Conservation (phyloP, 768 basidiomycete species). For the Floccularia luteovirens region DNA sequence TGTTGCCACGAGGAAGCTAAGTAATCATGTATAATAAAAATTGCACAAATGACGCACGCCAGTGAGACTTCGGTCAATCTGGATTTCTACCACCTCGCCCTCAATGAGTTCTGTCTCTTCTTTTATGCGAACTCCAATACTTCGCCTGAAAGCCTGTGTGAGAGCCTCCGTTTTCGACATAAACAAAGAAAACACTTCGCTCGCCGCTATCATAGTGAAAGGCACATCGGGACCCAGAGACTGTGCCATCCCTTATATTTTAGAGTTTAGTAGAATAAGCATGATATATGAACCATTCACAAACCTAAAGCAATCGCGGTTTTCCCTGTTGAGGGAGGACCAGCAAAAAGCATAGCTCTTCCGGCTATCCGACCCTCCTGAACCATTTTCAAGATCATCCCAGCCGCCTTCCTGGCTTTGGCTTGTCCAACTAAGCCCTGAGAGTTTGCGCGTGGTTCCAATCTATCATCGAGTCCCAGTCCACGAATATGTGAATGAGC, state of each 20-base stretch:
- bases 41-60: conserved; percentile 50
- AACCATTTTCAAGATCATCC: conserved; percentile 97
- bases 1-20: conserved; percentile 17
- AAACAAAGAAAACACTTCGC: conserved; percentile 96
- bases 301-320: conserved; percentile 95
- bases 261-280: not conserved
- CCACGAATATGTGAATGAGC: conserved; percentile 95
- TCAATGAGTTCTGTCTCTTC: conserved; percentile 97
- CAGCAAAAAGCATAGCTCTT: conserved; percentile 93
- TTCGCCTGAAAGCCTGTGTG: conserved; percentile 92
- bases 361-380: conserved; percentile 95
- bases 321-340: conserved; percentile 95
- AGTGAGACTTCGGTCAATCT: conserved; percentile 94
- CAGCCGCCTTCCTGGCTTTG: conserved; percentile 94
- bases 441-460: conserved; percentile 82
- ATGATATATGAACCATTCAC: conserved; percentile 13
- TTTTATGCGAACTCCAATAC: conserved; percentile 95
- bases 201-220: conserved; percentile 95
- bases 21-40: conserved; percentile 1
- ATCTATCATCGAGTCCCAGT: conserved; percentile 83
- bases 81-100: conserved; percentile 97
- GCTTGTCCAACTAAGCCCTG: conserved; percentile 98
- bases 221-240: conserved; percentile 91
- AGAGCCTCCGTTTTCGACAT: conserved; percentile 99
- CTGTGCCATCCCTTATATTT: conserved; percentile 81